Evolutionary conservation across 306 rosid species (phyloP).

Genomic region (Lotus japonicus): DNA sequence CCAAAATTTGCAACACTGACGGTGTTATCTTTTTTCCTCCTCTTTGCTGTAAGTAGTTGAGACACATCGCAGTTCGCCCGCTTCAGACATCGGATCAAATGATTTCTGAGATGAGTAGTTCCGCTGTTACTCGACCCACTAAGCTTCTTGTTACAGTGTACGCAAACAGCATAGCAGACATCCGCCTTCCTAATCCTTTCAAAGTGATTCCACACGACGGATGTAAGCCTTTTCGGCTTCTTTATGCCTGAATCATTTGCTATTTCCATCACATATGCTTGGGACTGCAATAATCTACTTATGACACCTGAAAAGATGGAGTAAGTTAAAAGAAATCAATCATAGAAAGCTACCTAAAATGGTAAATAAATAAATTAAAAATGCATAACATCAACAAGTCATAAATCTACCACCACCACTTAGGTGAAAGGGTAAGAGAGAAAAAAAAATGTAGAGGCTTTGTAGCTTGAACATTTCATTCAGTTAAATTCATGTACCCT

Average conservation of each 20-base stretch:
- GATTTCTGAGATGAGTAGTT: conserved; percentile 94
- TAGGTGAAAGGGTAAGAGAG: too few relatives aligned
- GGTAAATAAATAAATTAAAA: not conserved
- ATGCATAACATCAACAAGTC: not conserved
- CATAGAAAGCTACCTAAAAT: not conserved
- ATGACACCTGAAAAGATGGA: not conserved
- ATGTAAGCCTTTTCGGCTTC: conserved; percentile 90
- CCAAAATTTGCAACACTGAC: conserved; percentile 47
- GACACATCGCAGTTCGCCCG: conserved; percentile 86
- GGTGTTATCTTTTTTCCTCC: conserved; percentile 72
- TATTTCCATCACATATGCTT: conserved; percentile 64
- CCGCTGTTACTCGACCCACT: conserved; percentile 99
- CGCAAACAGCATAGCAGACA: conserved; percentile 81
- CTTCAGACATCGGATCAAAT: conserved; percentile 90
- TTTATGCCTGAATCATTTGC: conserved; percentile 54
- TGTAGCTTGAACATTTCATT: too few relatives aligned
- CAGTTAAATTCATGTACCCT: too few relatives aligned
- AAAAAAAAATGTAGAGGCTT: too few relatives aligned
- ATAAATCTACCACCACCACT: not conserved
- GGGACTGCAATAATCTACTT: conserved; percentile 33
- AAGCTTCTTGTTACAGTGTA: conserved; percentile 92
- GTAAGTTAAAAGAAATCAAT: not conserved
- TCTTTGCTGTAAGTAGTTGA: conserved; percentile 87
- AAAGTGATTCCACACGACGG: conserved; percentile 98
- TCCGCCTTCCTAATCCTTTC: conserved; percentile 91